Base-by-base conservation (phyloP, 495 filamentous ascomycete species). In the Penicillium paxilli region DNA sequence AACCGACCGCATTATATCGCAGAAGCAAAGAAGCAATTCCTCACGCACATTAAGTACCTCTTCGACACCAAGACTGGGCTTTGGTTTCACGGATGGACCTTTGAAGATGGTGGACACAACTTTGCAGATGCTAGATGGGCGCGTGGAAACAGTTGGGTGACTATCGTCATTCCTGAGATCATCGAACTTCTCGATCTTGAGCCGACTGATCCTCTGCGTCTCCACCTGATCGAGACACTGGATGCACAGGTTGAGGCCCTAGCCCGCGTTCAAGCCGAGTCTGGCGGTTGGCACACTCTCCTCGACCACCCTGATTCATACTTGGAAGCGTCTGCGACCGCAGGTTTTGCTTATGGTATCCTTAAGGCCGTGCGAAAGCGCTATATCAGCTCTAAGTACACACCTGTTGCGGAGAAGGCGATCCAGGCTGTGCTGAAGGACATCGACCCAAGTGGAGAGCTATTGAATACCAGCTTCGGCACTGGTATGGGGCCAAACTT, bases 81-180 rank as follows among this genome's bases (percentile, higher is more conserved):
- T 0, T 91, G 83, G 56, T 90, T 85, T 71, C 87, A 85, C 63
- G 87, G 87, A 10, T 91, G 87, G 87, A 83, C 80, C 9, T 91
- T 89, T 51, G 75, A 70, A 21, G 68, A 82, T 4, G 79, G 84
- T 10, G 84, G 85, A 0, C 86, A 91, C 61, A 86, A 89, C 58
- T 90, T 89, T 57, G 87, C 87, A 0, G 60, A 74, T 35, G 87
- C 87, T 4, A 66, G 81, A 16, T 91, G 87, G 87, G 87, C 85
- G 4, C 69, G 87, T 20, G 87, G 81, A 2, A 84, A 83, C 55
- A 78, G 72, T 30, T 90, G 87, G 87, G 58, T 90, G 23, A 90
- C 86, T 1, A 90, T 91, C 51, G 86, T 79, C 3, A 87, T 89
- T 23, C 87, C 87, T 0, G 87, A 90, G 60, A 82, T 90, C 54